phyloP scores from a whole-genome alignment of 2,329 filamentous ascomycete genomes.

The Elsinoe arachidis region DNA sequence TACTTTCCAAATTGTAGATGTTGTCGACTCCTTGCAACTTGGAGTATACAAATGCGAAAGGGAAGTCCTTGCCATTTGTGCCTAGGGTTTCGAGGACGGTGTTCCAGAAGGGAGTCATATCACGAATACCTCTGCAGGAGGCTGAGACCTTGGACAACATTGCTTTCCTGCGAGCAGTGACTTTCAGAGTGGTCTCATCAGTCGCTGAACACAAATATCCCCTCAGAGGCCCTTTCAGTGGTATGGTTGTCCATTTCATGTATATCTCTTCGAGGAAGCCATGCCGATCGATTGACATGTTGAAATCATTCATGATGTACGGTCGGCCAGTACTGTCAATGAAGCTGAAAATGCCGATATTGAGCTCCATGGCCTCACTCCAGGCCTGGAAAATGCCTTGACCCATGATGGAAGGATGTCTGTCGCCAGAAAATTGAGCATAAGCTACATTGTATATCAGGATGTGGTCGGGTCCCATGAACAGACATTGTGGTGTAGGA shows the following conservation, averaged over 20 bases:
- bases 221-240: constrained; percentile 10
- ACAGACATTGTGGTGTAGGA: constrained; percentile 14
- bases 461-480: constrained; percentile 13
- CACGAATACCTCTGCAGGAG: constrained; percentile 6
- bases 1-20: constrained; percentile 9
- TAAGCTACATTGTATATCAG: constrained; percentile 17
- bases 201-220: constrained; percentile 1
- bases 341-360: constrained; percentile 8
- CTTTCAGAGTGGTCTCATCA: constrained; percentile 12
- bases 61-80: constrained; percentile 13
- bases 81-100: constrained; percentile 1
- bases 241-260: constrained; percentile 13
- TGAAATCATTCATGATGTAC: constrained; percentile 13
- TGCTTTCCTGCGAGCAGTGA: constrained; percentile 12
- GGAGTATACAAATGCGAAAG: constrained; percentile 16
- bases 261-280: constrained; percentile 14
- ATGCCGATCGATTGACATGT: constrained; percentile 10
- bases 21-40: neutral
- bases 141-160: constrained; percentile 7
- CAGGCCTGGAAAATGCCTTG: constrained; percentile 3
- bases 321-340: constrained; percentile 6
- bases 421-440: constrained; percentile 8
- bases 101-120: constrained; percentile 13
- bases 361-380: constrained; percentile 9
- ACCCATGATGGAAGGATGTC: constrained; percentile 13